Base-by-base conservation (phyloP, 192 early-diverging fungal species). In the Podochytrium sp. region DNA sequence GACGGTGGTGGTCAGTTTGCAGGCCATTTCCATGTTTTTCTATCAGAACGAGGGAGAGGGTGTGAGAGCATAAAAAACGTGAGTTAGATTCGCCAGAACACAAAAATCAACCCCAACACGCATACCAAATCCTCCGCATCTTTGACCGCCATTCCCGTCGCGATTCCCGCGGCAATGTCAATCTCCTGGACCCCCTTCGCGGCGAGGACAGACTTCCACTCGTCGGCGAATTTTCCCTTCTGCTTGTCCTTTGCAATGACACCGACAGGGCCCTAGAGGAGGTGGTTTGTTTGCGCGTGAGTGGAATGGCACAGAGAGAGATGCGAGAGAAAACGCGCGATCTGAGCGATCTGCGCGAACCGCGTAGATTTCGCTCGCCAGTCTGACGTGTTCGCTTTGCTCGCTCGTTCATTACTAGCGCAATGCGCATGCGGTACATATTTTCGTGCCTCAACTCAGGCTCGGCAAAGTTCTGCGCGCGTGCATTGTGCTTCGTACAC, bases 101-200 rank as follows among this genome's bases (percentile, higher is more conserved):
- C n/a, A n/a, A n/a, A n/a, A n/a, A n/a, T n/a, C n/a, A n/a, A n/a
- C n/a, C n/a, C n/a, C n/a, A n/a, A n/a, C n/a, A 68, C 33, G 34
- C 43, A 27, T 84, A 93, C 91, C 51, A 95, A 69, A 77, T 96
- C 96, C 53, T 91, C 90, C n/a, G 92, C 91, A 75, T 98, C 96
- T 77, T 99, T 99, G 41, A 89, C 84, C 2, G 93, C 91, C 72
- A 98, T 84, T 30, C 90, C 76, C 16, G 82, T 73, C 0, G 92
- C 87, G 37, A 98, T 68, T 5, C 91, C 93, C 3, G 80, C 56
- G 1, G 91, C 80, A 18, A 97, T 77, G 79, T 98, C 95, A 4
- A 89, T 81, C 62, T 84, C 73, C n/a, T 91, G 87, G 53, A 95
- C 83, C 16, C 62, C 68, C 23, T 78, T 80, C 0, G 79, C 71